phyloP scores from a whole-genome alignment of 148 eudicot species.

The Polygonum maritimum region DNA sequence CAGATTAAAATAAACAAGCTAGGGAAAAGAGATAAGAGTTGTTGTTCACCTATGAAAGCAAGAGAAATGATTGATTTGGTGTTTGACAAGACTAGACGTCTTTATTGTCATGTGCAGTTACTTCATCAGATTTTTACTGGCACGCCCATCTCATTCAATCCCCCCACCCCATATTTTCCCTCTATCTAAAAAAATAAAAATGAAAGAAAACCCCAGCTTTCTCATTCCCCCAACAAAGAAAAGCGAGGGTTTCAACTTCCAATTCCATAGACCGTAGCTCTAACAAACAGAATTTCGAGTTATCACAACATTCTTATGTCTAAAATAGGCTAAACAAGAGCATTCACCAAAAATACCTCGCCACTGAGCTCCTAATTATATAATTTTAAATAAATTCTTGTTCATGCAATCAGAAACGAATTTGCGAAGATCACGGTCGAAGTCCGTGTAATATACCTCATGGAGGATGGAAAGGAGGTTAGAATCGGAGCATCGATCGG shows the following conservation, averaged over 20 bases:
- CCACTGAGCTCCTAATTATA: not conserved
- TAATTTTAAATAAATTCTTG: not conserved
- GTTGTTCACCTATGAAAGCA: not conserved
- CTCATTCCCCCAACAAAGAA: conserved; percentile 3
- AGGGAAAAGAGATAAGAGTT: not conserved
- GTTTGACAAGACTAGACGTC: conserved; percentile 40
- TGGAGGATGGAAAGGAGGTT: conserved; percentile 34
- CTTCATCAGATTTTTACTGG: conserved; percentile 6
- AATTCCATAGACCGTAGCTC: conserved; percentile 11
- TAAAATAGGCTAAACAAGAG: not conserved
- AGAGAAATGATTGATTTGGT: conserved; percentile 37
- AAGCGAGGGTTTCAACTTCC: not conserved
- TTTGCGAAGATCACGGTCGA: not conserved
- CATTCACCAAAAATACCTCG: not conserved
- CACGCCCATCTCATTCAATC: conserved; percentile 1
- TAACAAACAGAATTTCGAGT: conserved; percentile 6
- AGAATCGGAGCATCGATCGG: conserved; percentile 18
- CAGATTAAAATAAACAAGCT: not conserved
- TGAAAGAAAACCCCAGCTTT: not conserved
- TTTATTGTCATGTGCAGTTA: conserved; percentile 32
- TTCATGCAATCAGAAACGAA: not conserved
- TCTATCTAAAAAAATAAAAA: not conserved
- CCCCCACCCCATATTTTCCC: not conserved
- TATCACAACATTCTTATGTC: conserved; percentile 10
- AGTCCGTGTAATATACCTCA: conserved; percentile 14